Conservation (phyloP, 176 grass and related monocot species). For the Oryza nivara region DNA sequence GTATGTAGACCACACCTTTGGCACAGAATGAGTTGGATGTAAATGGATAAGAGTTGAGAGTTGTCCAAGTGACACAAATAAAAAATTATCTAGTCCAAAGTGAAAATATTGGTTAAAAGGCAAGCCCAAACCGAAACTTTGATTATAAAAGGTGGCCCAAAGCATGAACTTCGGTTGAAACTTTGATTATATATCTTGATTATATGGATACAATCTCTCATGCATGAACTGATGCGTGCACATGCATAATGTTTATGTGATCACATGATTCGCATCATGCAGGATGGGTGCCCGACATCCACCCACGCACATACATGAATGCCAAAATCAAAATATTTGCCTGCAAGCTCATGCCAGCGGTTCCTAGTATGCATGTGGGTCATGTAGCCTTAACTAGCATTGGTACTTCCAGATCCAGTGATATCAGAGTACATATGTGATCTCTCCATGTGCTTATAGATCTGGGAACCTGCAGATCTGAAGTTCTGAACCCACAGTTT, state of each 20-base stretch:
- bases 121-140: too few relatives aligned
- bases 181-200: too few relatives aligned
- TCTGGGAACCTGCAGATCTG: slow-evolving; percentile 25
- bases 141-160: too few relatives aligned
- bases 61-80: too few relatives aligned
- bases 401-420: not conserved
- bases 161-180: too few relatives aligned
- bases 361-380: not conserved
- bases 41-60: too few relatives aligned
- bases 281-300: too few relatives aligned
- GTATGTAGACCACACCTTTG: too few relatives aligned
- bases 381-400: too few relatives aligned
- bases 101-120: too few relatives aligned
- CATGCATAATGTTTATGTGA: not conserved
- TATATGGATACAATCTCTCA: not conserved
- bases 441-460: slow-evolving; percentile 50
- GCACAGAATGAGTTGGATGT: too few relatives aligned
- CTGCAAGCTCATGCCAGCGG: not conserved
- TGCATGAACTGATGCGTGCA: not conserved
- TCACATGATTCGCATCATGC: not conserved
- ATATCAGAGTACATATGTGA: not conserved
- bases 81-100: too few relatives aligned
- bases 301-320: not conserved
- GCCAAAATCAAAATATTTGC: not conserved
- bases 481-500: not conserved